Conservation (phyloP, 305 asterid species). For the Fraxinus floribunda region DNA sequence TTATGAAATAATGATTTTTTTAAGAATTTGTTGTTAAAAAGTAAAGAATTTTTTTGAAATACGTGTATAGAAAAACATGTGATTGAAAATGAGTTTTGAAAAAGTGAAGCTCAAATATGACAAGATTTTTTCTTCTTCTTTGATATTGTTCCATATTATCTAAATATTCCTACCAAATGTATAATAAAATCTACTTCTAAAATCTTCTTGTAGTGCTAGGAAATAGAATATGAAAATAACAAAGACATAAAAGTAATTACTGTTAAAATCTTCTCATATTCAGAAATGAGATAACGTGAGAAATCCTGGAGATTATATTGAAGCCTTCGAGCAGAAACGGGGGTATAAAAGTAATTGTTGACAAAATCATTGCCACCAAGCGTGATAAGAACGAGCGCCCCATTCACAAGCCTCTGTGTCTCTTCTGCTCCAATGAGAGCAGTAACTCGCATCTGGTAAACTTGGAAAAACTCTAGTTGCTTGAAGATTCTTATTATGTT, state of each 20-base stretch:
- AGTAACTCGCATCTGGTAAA: conserved; percentile 39
- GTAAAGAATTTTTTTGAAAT: no score
- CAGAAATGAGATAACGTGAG: conserved; percentile 39
- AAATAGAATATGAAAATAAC: not conserved
- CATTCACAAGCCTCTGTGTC: conserved; percentile 36
- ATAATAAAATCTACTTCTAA: not conserved
- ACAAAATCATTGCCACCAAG: conserved; percentile 66
- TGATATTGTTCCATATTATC: not conserved
- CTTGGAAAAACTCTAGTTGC: conserved; percentile 38
- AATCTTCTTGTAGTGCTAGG: not conserved
- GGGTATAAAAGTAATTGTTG: conserved; percentile 53
- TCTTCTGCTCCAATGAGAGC: conserved; percentile 37
- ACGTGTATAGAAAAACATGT: no score
- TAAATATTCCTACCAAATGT: not conserved
- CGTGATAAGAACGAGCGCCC: conserved; percentile 44
- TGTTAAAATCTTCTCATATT: conserved; percentile 42
- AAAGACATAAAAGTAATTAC: conserved; percentile 26
- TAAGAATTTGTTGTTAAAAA: no score
- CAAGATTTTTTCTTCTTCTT: no score
- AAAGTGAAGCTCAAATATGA: no score
- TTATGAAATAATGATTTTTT: no score
- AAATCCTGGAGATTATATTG: conserved; percentile 38
- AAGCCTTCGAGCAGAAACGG: conserved; percentile 39
- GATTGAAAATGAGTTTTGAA: no score
- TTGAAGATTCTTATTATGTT: conserved; percentile 38